Base-by-base conservation (phyloP, 768 basidiomycete genomes). In the Lactarius sanguifluus region DNA sequence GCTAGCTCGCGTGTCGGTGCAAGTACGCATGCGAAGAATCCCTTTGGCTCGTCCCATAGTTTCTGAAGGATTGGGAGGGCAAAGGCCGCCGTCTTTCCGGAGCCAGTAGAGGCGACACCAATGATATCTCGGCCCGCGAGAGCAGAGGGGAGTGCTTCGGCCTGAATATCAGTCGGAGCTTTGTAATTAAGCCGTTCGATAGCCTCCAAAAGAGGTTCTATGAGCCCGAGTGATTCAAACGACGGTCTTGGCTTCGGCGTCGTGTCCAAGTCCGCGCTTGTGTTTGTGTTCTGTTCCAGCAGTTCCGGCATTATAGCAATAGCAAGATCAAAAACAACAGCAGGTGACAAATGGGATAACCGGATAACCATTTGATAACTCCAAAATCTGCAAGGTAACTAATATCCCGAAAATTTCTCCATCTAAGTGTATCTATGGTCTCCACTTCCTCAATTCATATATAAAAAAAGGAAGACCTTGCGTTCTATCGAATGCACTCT, bases 1-100 rank as follows among this genome's bases (percentile, higher is more conserved):
- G 97, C 97, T 71, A 99, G 81, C 79, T 99, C 97, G 73, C 96
- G 88, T n/a, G 97, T 99, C 15, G 97, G 97, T 18, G 96, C 95
- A 45, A 99, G 82, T 18, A 98, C 87, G 73, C 93, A 91, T 16
- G 94, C 94, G 75, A 95, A 99, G 47, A 96, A 83, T 25, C 94
- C 92, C 73, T 90, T 90, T 56, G 97, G 97, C 36, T 96, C 91
- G 58, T 95, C 91, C 95, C 95, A 98, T 76, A 98, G 78, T 71
- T 93, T 93, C 77, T 99, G 97, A 41, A 99, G 79, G 65, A 99
- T 96, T 2, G 97, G 97, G 6, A 98, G 79, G 30, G 93, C 94
- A 77, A 98, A 98, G 25, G 97, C 96, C 18, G 95, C 96, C 0
- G 97, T 98, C 81, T 99, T 98, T 71, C 96, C 97, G 15, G 92